Conservation (phyloP, 192 early-diverging fungal species). For the Coemansia sp. region DNA sequence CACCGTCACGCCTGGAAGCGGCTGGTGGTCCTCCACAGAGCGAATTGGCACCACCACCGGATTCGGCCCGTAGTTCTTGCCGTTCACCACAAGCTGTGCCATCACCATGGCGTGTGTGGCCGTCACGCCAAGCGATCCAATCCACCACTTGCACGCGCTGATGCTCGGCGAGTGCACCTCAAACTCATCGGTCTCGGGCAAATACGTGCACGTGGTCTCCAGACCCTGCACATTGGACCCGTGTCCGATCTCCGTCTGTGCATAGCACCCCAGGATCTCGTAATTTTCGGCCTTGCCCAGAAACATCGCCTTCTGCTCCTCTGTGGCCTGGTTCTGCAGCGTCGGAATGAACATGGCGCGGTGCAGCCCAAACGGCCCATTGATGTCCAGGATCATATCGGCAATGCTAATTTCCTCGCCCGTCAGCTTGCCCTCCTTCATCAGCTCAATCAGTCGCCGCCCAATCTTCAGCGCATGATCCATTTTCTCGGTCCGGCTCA, state of each 20-base stretch:
- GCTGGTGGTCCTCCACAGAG: constrained; percentile 67
- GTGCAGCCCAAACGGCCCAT: constrained; percentile 67
- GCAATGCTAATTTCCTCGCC: constrained; percentile 55
- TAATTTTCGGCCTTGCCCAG: constrained; percentile 69
- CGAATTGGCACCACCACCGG: constrained; percentile 82
- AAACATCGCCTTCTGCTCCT: constrained; percentile 78
- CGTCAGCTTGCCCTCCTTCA: constrained; percentile 38
- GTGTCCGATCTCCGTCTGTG: constrained; percentile 79
- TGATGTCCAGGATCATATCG: constrained; percentile 55
- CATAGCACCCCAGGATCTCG: constrained; percentile 83
- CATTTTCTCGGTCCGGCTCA: constrained; percentile 70
- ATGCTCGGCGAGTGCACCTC: constrained; percentile 78
- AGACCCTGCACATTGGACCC: constrained; percentile 80
- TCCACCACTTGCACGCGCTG: constrained; percentile 86
- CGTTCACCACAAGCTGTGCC: constrained; percentile 72
- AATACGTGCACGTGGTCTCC: constrained; percentile 83
- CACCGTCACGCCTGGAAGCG: constrained; percentile 76
- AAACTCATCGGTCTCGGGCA: constrained; percentile 82
- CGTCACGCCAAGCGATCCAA: constrained; percentile 76
- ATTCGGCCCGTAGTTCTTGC: constrained; percentile 76
- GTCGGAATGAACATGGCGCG: constrained; percentile 83
- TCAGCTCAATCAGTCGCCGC: constrained; percentile 62
- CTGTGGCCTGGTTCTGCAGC: constrained; percentile 67
- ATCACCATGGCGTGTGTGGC: constrained; percentile 84
- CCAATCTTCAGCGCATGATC: constrained; percentile 62